Evolutionary conservation across 495 filamentous ascomycete species (phyloP).

Genomic region (Aspergillus sclerotiicarbonarius): DNA sequence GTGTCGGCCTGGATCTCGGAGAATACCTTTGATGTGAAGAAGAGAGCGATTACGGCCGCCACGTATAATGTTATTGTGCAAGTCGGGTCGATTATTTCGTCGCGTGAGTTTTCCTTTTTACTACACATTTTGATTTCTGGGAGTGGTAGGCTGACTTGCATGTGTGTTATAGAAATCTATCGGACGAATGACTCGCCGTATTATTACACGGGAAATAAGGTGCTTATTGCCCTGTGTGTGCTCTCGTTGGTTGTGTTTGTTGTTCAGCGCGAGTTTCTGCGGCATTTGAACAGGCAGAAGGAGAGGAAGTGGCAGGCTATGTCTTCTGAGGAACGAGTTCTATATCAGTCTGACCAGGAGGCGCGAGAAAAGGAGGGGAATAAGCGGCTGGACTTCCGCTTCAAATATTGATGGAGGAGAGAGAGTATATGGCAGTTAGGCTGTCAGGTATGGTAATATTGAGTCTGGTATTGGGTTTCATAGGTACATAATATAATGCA

Average conservation of each 20-base stretch:
- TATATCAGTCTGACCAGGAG: constrained; percentile 31
- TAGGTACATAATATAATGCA: background rate
- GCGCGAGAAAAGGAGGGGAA: constrained; percentile 36
- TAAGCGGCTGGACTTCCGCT: constrained; percentile 41
- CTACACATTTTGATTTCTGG: background rate
- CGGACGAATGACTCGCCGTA: constrained; percentile 32
- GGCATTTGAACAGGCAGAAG: constrained; percentile 34
- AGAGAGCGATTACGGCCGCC: constrained; percentile 42
- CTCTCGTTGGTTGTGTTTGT: constrained; percentile 33
- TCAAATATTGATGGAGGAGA: constrained; percentile 22
- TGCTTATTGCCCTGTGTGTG: constrained; percentile 33
- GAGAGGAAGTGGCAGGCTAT: constrained; percentile 37
- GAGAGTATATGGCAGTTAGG: background rate
- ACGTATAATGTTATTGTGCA: constrained; percentile 47
- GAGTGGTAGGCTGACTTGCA: background rate
- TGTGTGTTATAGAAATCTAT: constrained; percentile 30
- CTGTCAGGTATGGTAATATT: background rate
- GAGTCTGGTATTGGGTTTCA: background rate
- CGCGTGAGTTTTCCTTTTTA: constrained; percentile 15
- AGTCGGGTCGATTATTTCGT: constrained; percentile 30
- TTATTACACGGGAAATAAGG: constrained; percentile 40
- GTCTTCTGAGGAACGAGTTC: constrained; percentile 27
- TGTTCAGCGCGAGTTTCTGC: constrained; percentile 28
- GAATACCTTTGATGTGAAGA: constrained; percentile 42
- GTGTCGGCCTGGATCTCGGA: constrained; percentile 41